Evolutionary conservation across 345 rosid genomes (phyloP), one percentile per base, ranked within the genome.

Genomic region (Eucalyptus decipiens): DNA sequence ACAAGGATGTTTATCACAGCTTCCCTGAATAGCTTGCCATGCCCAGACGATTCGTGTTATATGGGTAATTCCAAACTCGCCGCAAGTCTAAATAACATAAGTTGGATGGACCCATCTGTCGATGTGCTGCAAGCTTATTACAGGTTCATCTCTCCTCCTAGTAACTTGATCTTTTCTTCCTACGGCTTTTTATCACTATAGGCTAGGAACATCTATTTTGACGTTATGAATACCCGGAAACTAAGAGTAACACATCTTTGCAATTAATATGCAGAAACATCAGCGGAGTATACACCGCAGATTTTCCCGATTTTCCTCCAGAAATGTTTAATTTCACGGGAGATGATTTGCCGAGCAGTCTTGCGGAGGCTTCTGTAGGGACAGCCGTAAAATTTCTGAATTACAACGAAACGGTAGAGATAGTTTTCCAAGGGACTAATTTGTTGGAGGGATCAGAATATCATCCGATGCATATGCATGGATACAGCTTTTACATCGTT

Each of bases 381-480:
- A 90, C 90, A 30, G 69, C 86, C 88, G 92, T 88, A 28, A 93
- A 87, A 54, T 87, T 92, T 3, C 4, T 89, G 54, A 47, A 30
- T 51, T 90, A 58, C 47, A 67, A 85, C 30, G 92, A 89, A 62
- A 21, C 85, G 16, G 87, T 86, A 17, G 92, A 90, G 81, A 47
- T 89, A 50, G 89, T 90, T 12, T 89, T 88, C 43, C 92, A 90
- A 90, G 89, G 90, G 69, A 90, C 92, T 19, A 62, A 48, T 87
- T 12, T 90, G 28, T 40, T 76, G 60, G 87, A 60, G 4, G 91
- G 88, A 6, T 40, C 92, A 3, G 87, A 24, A 19, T 49, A 87
- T 69, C 91, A 88, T 48, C 91, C 90, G 18, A 88, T 90, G 91
- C 91, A 90, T 69, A 23, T 90, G 32, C 91, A 90, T 52, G 91